phyloP scores from a whole-genome alignment of 805 yeast species.

The Starmerella bombicola region DNA sequence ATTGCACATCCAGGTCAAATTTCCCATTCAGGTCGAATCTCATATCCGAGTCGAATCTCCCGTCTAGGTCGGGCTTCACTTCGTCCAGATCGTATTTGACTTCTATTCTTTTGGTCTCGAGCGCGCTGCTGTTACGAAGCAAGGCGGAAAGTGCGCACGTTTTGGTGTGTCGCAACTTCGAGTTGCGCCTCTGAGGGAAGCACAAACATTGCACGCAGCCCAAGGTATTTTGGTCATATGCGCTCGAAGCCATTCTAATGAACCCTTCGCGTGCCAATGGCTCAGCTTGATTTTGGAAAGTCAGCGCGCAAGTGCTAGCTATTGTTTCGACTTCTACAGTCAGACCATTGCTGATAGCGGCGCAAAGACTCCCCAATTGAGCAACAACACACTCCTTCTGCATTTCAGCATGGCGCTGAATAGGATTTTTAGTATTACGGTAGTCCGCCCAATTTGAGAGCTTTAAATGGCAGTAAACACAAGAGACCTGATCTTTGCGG shows the following conservation, averaged over 20 bases:
- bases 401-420: conserved; percentile 3
- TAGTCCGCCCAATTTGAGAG: not conserved
- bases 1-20: too few relatives aligned
- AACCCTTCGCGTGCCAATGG: conserved; percentile 3
- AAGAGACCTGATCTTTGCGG: conserved; percentile 2
- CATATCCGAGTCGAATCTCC: too few relatives aligned
- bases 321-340: not conserved
- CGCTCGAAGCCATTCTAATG: not conserved
- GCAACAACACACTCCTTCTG: conserved; percentile 4
- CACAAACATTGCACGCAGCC: conserved; percentile 9
- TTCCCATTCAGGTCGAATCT: too few relatives aligned
- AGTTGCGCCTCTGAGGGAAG: conserved; percentile 5
- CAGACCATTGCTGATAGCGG: not conserved
- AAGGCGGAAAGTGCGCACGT: too few relatives aligned
- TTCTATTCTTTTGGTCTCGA: too few relatives aligned
- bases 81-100: too few relatives aligned
- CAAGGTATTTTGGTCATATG: not conserved
- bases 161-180: too few relatives aligned
- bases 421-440: conserved; percentile 1
- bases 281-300: too few relatives aligned
- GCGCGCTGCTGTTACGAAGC: too few relatives aligned
- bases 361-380: not conserved
- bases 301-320: too few relatives aligned
- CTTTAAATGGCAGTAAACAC: conserved; percentile 1
- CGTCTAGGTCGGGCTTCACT: too few relatives aligned